phyloP scores from a whole-genome alignment of 75 land plant species.

The Cryptomeria japonica region DNA sequence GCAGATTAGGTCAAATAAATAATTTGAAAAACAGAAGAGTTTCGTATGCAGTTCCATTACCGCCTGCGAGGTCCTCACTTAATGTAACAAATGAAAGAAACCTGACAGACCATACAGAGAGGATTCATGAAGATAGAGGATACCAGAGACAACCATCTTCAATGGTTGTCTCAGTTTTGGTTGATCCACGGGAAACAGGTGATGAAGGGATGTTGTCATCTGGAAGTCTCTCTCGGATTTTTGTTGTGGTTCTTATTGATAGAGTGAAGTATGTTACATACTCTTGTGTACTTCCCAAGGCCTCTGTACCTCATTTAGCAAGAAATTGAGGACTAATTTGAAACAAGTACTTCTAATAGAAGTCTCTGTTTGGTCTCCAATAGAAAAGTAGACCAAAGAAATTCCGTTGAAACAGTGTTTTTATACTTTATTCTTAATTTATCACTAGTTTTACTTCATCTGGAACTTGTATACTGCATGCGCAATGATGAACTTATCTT shows the following conservation, averaged over 20 bases:
- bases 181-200: conserved; percentile 76
- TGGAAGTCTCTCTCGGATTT: conserved; percentile 73
- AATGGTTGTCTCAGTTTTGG: conserved; percentile 84
- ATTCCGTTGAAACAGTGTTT: neutral
- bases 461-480: neutral
- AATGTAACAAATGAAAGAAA: conserved; percentile 23
- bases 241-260: conserved; percentile 90
- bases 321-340: neutral
- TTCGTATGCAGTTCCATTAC: conserved; percentile 47
- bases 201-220: conserved; percentile 45
- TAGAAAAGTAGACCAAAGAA: neutral
- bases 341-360: neutral
- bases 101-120: conserved; percentile 9
- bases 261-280: conserved; percentile 96
- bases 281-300: conserved; percentile 83
- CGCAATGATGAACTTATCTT: neutral
- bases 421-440: neutral
- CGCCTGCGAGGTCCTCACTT: conserved; percentile 31
- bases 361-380: neutral
- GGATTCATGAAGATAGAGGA: conserved; percentile 29
- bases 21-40: conserved; percentile 48
- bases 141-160: conserved; percentile 47
- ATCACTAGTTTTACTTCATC: neutral
- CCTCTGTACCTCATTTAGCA: conserved; percentile 21
- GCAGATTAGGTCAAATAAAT: neutral